Conservation (phyloP, 192 early-diverging fungal genomes). For the Coemansia sp. region DNA sequence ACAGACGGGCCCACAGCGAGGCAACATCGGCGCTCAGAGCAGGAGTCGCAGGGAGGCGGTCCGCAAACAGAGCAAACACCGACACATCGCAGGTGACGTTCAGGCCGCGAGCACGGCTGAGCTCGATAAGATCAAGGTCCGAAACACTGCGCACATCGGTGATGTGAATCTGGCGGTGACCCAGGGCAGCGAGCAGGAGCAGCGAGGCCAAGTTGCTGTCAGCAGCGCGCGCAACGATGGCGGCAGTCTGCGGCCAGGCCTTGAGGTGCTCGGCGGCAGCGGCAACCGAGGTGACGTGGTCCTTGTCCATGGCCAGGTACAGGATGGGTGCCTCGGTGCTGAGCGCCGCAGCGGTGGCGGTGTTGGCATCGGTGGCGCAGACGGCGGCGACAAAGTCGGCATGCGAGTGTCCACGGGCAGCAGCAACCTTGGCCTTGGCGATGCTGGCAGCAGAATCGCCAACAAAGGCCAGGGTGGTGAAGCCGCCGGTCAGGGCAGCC, state of each 20-base stretch:
- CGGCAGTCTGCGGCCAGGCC: constrained; percentile 70
- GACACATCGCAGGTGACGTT: constrained; percentile 92
- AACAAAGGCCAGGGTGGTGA: constrained; percentile 68
- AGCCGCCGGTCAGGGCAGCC: constrained; percentile 79
- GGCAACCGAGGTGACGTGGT: constrained; percentile 7
- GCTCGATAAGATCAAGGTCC: constrained; percentile 80
- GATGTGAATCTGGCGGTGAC: constrained; percentile 83
- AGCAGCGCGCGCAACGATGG: constrained; percentile 80
- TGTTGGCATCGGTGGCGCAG: constrained; percentile 67
- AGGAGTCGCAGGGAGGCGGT: constrained; percentile 19
- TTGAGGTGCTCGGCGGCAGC: constrained; percentile 61
- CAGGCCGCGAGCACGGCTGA: constrained; percentile 83
- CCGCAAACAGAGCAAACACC: constrained; percentile 75
- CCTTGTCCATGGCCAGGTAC: constrained; percentile 57
- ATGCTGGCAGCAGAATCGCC: constrained; percentile 53
- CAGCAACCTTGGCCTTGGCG: constrained; percentile 48
- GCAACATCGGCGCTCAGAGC: constrained; percentile 53
- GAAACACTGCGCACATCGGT: constrained; percentile 74
- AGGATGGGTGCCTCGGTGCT: constrained; percentile 52
- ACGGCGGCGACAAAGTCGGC: constrained; percentile 72
- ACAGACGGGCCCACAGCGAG: constrained; percentile 78
- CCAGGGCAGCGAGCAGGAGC: constrained; percentile 80
- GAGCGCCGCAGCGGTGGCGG: constrained; percentile 47
- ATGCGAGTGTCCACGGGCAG: constrained; percentile 56
- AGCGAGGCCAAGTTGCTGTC: constrained; percentile 85